These are phyloP conservation scores for Podila clonocystis DNA, from an alignment of 192 early-diverging fungal species.

Conservation along the genomic window DNA sequence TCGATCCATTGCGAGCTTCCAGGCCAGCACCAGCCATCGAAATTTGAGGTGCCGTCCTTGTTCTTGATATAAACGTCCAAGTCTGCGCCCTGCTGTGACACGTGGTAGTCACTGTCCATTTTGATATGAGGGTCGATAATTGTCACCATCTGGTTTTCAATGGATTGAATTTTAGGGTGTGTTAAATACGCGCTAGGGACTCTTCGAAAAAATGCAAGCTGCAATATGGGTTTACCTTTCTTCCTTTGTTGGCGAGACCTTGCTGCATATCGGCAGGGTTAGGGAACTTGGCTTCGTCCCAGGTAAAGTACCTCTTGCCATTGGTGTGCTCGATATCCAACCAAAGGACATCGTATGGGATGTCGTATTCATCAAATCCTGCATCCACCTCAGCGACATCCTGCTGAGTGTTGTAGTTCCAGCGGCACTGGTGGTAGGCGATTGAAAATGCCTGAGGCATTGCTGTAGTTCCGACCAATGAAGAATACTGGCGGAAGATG, in stretches of 20 bases:
- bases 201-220: not conserved
- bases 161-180: not conserved
- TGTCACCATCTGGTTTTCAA: slow-evolving; percentile 78
- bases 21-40: slow-evolving; percentile 99
- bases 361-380: slow-evolving; percentile 89
- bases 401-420: slow-evolving; percentile 95
- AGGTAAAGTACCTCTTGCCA: slow-evolving; percentile 97
- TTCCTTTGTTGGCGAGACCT: slow-evolving; percentile 72
- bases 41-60: slow-evolving; percentile 68
- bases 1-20: slow-evolving; percentile 94
- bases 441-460: slow-evolving; percentile 92
- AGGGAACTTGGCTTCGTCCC: slow-evolving; percentile 94
- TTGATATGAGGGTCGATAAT: slow-evolving; percentile 99
- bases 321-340: slow-evolving; percentile 99
- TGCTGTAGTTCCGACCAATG: slow-evolving; percentile 81
- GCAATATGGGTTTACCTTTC: slow-evolving; percentile 64
- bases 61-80: slow-evolving; percentile 83
- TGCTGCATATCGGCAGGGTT: slow-evolving; percentile 87
- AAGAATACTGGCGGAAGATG: slow-evolving; percentile 77
- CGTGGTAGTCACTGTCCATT: slow-evolving; percentile 74
- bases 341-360: slow-evolving; percentile 99
- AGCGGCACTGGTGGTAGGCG: slow-evolving; percentile 97
- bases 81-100: slow-evolving; percentile 83
- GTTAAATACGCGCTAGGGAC: no score
- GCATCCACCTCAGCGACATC: slow-evolving; percentile 89